These are phyloP conservation scores for Eucalyptus pauciflora DNA, from an alignment of 345 rosid genomes.

Conservation along the genomic window DNA sequence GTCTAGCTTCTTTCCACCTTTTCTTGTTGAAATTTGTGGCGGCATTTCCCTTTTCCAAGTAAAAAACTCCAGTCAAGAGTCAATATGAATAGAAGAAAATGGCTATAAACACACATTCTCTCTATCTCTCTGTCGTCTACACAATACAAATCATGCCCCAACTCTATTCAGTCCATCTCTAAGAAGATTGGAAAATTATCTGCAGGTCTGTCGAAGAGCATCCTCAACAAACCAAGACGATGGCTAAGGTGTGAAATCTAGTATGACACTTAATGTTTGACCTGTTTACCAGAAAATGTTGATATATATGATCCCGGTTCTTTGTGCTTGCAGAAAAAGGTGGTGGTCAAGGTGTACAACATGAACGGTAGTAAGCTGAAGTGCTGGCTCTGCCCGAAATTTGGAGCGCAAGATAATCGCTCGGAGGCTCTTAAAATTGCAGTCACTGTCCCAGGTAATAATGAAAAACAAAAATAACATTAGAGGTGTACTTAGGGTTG, in stretches of 20 bases:
- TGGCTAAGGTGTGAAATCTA: not conserved
- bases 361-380: not conserved
- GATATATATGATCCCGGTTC: not conserved
- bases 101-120: not conserved
- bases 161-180: not conserved
- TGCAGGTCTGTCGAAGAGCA: not conserved
- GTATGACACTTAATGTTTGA: not conserved
- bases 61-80: not conserved
- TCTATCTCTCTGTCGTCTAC: not conserved
- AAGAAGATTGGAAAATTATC: not conserved
- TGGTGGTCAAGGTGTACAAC: constrained; percentile 7
- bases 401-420: not conserved
- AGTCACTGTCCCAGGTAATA: not conserved
- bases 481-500: not conserved
- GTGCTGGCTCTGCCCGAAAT: not conserved
- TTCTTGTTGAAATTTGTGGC: not conserved
- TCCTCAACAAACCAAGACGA: not conserved
- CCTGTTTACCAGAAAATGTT: not conserved
- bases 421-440: constrained; percentile 7
- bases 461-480: not conserved
- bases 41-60: rapidly evolving
- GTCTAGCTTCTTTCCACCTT: not conserved
- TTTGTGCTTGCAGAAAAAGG: constrained; percentile 12
- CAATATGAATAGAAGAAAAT: not conserved
- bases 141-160: not conserved